Base-by-base conservation (phyloP, 768 basidiomycete genomes). In the Fibroporia radiculosa region DNA sequence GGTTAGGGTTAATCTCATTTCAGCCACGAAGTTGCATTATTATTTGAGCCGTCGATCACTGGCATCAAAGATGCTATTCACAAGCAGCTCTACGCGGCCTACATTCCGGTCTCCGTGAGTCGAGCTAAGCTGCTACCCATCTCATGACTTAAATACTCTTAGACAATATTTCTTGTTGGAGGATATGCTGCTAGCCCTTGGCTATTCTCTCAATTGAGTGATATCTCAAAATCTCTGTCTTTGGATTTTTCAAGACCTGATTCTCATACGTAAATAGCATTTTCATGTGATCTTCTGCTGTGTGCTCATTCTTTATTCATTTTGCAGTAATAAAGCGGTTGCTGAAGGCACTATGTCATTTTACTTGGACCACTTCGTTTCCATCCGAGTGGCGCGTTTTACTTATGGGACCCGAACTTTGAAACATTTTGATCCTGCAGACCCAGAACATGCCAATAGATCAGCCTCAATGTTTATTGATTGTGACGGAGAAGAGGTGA, bases 101-200 rank as follows among this genome's bases (percentile, higher is more conserved):
- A 24, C 18, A n/a, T 16, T 14, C 42, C 27, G 4, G 23, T 44
- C 6, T 34, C 31, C 18, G 42, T 44, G 7, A 34, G 33, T 24
- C 18, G 19, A 34, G 3, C 39, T 19, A 7, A 31, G 13, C 31
- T 42, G 24, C 4, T 14, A 14, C 6, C 27, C 7, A 6, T 6
- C 5, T 42, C 20, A 18, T 14, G 5, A 40, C 22, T 13, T 40
- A 26, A 5, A 7, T 14, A 22, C n/a, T 20, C 16, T n/a, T 22
- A 86, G 82, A 82, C 80, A 13, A 75, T 88, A 4, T 87, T 84
- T 66, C 64, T 89, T 16, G 86, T 89, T 12, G 85, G 86, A 54
- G 86, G 86, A 37, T 89, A 85, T 52, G 86, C 86, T 1, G 33
- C 19, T 5, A 44, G 23, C 16, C 42, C 42, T 6, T 44, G 29